Evolutionary conservation across 1,139 yeast species (phyloP).

Genomic region (Lodderomyces margitis): DNA sequence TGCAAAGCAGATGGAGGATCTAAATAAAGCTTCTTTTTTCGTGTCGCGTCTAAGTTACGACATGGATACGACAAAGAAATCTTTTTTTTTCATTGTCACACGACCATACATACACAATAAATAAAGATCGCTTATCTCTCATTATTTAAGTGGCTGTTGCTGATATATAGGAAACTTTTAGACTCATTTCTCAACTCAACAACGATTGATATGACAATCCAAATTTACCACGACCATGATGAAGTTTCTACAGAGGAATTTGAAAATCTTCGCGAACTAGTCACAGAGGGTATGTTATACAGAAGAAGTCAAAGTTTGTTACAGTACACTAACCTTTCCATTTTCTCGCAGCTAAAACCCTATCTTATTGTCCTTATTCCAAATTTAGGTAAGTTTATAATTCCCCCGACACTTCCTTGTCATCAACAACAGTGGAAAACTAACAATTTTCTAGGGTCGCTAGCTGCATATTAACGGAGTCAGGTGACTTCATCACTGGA

Average conservation of each 20-base stretch:
- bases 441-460: slow-evolving; percentile 61
- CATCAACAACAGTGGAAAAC: not conserved
- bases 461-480: slow-evolving; percentile 58
- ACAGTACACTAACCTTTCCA: slow-evolving; percentile 7
- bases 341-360: slow-evolving; percentile 39
- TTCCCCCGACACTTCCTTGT: not conserved
- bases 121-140: slow-evolving; percentile 3
- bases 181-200: not conserved
- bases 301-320: too few relatives aligned
- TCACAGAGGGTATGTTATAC: slow-evolving; percentile 29
- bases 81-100: slow-evolving; percentile 2
- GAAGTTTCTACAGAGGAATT: slow-evolving; percentile 24
- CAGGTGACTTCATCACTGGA: slow-evolving; percentile 57
- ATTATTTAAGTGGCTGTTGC: too few relatives aligned
- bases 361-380: slow-evolving; percentile 80
- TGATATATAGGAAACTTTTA: too few relatives aligned
- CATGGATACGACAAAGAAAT: too few relatives aligned
- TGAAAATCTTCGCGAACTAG: slow-evolving; percentile 22
- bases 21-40: not conserved
- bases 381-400: slow-evolving; percentile 54
- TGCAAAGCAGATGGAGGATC: not conserved
- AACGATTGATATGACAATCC: slow-evolving; percentile 8
- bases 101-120: slow-evolving; percentile 2
- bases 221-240: slow-evolving; percentile 12
- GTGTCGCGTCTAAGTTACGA: too few relatives aligned